Evolutionary conservation across 225 moss, liverwort and hornwort species (phyloP).

Genomic region (Lunularia cruciata): DNA sequence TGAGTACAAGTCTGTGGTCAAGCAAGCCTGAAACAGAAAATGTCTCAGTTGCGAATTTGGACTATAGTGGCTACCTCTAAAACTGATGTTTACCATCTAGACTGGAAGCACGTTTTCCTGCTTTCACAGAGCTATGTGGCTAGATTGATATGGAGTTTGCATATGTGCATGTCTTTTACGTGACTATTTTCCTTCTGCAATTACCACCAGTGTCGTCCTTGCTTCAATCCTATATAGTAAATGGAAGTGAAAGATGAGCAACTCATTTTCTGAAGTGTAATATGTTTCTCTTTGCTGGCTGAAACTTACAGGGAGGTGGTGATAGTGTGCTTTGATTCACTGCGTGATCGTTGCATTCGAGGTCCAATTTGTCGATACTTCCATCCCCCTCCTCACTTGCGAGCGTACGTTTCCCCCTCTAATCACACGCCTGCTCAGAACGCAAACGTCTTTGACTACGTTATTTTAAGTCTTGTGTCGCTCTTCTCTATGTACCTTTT

Average conservation of each 20-base stretch:
- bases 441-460: not conserved
- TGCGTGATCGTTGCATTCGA: slow-evolving; percentile 48
- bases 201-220: too few species aligned
- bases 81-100: not conserved
- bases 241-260: too few species aligned
- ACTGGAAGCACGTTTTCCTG: too few species aligned
- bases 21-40: not conserved
- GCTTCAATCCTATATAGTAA: too few species aligned
- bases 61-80: not conserved
- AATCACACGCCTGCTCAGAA: not conserved
- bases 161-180: too few species aligned
- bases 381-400: slow-evolving; percentile 44
- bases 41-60: not conserved
- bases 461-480: not conserved
- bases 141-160: too few species aligned
- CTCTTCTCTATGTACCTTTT: too few species aligned
- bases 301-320: slow-evolving; percentile 39
- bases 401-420: slow-evolving; percentile 31
- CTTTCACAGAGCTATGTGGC: too few species aligned
- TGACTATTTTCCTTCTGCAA: too few species aligned
- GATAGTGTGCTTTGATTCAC: slow-evolving; percentile 49
- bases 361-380: slow-evolving; percentile 46
- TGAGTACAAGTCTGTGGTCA: not conserved
- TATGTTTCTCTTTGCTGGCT: not conserved
- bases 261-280: not conserved